phyloP scores from a whole-genome alignment of 768 basidiomycete genomes.

The Fomitopsis pulvina region DNA sequence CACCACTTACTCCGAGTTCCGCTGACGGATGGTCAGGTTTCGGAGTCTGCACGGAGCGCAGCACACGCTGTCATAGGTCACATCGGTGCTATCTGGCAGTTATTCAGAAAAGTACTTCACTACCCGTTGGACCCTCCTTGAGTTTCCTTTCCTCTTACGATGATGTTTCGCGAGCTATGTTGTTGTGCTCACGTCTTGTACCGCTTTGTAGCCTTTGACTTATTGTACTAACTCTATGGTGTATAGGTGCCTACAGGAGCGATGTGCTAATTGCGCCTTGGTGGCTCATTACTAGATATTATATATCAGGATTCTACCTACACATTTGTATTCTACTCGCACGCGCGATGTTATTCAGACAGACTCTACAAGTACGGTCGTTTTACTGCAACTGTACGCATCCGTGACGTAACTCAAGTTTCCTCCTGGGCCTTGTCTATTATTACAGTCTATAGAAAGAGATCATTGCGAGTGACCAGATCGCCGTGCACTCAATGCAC shows the following conservation, averaged over 20 bases:
- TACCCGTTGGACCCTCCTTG: conserved; percentile 50
- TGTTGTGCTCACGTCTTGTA: too few relatives aligned
- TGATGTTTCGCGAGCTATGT: too few relatives aligned
- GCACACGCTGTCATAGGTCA: conserved; percentile 31
- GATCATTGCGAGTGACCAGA: background rate
- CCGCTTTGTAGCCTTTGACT: background rate
- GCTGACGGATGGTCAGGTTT: conserved; percentile 2
- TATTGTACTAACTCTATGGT: background rate
- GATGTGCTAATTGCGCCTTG: too few relatives aligned
- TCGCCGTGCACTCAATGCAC: too few relatives aligned
- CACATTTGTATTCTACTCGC: too few relatives aligned
- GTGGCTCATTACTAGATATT: too few relatives aligned
- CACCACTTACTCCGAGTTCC: background rate
- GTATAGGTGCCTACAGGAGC: background rate
- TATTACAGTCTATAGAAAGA: background rate
- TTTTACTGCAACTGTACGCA: too few relatives aligned
- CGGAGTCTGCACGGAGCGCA: conserved; percentile 26
- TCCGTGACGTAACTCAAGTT: too few relatives aligned
- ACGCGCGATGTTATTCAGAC: too few relatives aligned
- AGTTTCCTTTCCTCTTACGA: conserved; percentile 5
- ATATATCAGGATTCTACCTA: too few relatives aligned
- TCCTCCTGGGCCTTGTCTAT: too few relatives aligned
- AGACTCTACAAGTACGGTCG: too few relatives aligned
- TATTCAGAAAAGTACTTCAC: conserved; percentile 45
- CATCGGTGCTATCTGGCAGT: conserved; percentile 37